phyloP scores from a whole-genome alignment of 805 yeast genomes.

The Candida incommunis region DNA sequence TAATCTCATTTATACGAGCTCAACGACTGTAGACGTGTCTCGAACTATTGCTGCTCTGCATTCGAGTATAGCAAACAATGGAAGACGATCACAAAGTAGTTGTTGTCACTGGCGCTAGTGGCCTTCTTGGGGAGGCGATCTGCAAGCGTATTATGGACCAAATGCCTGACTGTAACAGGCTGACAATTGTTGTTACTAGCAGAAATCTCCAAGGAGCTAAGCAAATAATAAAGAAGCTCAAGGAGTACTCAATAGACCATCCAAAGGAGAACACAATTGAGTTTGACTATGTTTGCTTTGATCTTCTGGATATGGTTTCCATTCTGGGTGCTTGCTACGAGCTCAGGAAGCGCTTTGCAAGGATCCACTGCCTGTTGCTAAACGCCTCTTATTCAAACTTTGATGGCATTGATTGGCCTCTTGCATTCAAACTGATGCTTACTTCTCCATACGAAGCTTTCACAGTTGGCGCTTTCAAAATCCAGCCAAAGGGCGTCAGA shows the following conservation, averaged over 20 bases:
- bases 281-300: conserved; percentile 81
- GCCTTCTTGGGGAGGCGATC: conserved; percentile 72
- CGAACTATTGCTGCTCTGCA: no score
- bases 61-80: no score
- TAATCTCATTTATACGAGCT: no score
- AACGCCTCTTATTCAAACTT: conserved; percentile 88
- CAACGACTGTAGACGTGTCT: no score
- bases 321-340: conserved; percentile 63
- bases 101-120: conserved; percentile 28
- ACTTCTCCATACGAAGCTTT: conserved; percentile 63
- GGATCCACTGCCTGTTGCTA: conserved; percentile 65
- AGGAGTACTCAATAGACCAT: conserved; percentile 9
- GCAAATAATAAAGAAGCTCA: conserved; percentile 49
- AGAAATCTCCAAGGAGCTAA: conserved; percentile 77
- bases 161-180: conserved; percentile 34
- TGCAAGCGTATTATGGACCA: conserved; percentile 65
- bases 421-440: conserved; percentile 55
- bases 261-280: conserved; percentile 38
- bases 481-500: conserved; percentile 65
- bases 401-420: conserved; percentile 75
- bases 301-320: conserved; percentile 81
- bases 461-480: conserved; percentile 78
- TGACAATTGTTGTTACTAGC: conserved; percentile 80
- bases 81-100: conserved; percentile 17
- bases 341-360: conserved; percentile 43